Conservation (phyloP, 768 basidiomycete genomes). For the Kondoa malvinella region DNA sequence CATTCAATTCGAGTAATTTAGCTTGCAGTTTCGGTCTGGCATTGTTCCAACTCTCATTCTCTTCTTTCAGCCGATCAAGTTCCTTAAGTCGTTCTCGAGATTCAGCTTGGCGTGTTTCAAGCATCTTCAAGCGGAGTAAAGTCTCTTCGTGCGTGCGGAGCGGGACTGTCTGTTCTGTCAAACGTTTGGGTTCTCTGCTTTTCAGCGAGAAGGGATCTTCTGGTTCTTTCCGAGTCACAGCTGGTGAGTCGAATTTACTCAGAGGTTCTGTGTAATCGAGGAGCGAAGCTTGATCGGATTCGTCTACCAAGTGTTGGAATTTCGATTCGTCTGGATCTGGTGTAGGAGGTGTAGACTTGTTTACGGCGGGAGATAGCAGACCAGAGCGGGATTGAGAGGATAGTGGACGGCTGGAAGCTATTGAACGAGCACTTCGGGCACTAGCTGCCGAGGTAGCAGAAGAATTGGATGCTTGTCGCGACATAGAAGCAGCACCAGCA, state of each 20-base stretch:
- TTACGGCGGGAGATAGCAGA: not conserved
- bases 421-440: not conserved
- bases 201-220: constrained; percentile 15
- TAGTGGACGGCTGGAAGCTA: not conserved
- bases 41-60: constrained; percentile 66
- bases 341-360: not conserved
- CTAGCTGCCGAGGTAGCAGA: not conserved
- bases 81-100: constrained; percentile 68
- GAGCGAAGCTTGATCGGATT: not conserved
- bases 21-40: constrained; percentile 65
- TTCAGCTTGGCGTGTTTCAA: constrained; percentile 73
- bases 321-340: not conserved
- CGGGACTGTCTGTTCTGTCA: constrained; percentile 37
- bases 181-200: not conserved
- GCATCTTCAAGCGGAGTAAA: constrained; percentile 59
- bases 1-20: constrained; percentile 20
- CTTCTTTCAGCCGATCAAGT: constrained; percentile 64
- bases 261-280: not conserved
- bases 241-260: not conserved
- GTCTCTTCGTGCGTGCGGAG: constrained; percentile 45
- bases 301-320: not conserved
- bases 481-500: not conserved
- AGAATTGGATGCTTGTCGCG: not conserved
- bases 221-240: not conserved
- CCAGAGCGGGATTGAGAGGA: not conserved